These are phyloP conservation scores for Candida multigemmis DNA, from an alignment of 805 yeast species.

Conservation along the genomic window DNA sequence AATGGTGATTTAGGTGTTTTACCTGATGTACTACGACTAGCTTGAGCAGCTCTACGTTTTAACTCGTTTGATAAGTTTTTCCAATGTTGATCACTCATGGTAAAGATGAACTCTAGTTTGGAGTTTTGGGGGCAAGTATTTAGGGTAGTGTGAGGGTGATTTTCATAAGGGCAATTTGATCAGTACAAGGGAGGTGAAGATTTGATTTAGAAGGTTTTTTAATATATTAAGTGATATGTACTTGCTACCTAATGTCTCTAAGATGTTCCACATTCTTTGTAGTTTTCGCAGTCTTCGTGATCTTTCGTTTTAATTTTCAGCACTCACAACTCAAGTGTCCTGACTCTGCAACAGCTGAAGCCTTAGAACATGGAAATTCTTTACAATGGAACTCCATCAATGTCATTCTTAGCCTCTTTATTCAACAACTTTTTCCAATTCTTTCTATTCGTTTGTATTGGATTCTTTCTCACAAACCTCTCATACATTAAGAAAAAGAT, in stretches of 20 bases:
- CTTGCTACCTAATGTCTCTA: too few relatives aligned
- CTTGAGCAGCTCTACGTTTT: slow-evolving; percentile 28
- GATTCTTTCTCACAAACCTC: slow-evolving; percentile 47
- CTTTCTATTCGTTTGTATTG: slow-evolving; percentile 63
- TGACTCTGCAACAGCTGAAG: background rate
- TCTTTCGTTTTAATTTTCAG: too few relatives aligned
- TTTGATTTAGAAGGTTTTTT: too few relatives aligned
- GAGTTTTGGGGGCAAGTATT: too few relatives aligned
- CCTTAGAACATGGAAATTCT: background rate
- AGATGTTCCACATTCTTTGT: too few relatives aligned
- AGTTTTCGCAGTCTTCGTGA: too few relatives aligned
- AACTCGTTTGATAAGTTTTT: slow-evolving; percentile 30
- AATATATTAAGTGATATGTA: too few relatives aligned
- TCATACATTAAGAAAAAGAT: slow-evolving; percentile 43
- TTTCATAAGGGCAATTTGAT: slow-evolving; percentile 1
- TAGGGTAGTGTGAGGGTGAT: background rate
- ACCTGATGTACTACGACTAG: slow-evolving; percentile 12
- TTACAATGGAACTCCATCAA: slow-evolving; percentile 82
- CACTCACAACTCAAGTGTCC: background rate
- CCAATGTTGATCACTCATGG: slow-evolving; percentile 36
- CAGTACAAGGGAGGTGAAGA: too few relatives aligned
- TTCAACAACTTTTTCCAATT: slow-evolving; percentile 50
- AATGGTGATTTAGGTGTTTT: slow-evolving; percentile 26
- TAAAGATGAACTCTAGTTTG: slow-evolving; percentile 2
- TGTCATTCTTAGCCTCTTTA: slow-evolving; percentile 52